Conservation (phyloP, 169 alveolate genomes). For the Babesia bigemina region DNA sequence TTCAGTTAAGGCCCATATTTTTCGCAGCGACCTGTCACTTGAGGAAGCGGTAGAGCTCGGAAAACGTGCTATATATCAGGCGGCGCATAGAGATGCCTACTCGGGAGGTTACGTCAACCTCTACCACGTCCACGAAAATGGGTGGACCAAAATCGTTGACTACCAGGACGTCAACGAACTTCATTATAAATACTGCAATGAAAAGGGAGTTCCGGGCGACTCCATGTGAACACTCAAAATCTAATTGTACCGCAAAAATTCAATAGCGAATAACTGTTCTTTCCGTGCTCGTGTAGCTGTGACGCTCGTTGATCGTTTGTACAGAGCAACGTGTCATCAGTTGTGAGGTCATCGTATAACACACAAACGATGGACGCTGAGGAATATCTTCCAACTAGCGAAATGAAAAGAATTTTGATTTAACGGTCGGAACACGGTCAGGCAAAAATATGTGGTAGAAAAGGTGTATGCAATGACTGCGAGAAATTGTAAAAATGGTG, state of each 20-base stretch:
- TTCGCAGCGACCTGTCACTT: conserved; percentile 85
- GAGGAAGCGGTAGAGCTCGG: conserved; percentile 98
- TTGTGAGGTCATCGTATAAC: too few relatives aligned
- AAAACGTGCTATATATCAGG: conserved; percentile 96
- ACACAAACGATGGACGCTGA: neutral
- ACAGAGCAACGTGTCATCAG: too few relatives aligned
- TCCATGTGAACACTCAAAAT: conserved; percentile 15
- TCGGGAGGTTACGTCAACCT: conserved; percentile 98
- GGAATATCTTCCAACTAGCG: neutral
- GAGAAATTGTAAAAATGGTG: too few relatives aligned
- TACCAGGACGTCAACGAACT: conserved; percentile 89
- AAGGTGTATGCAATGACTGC: too few relatives aligned
- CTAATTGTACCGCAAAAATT: neutral
- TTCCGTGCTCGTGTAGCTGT: neutral
- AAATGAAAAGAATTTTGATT: neutral
- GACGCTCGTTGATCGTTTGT: too few relatives aligned
- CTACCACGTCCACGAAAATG: conserved; percentile 92
- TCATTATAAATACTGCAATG: conserved; percentile 85
- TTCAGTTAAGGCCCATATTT: neutral
- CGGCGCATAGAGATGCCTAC: conserved; percentile 98
- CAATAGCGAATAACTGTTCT: neutral
- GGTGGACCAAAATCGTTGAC: conserved; percentile 91
- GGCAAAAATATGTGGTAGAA: neutral
- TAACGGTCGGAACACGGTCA: neutral
- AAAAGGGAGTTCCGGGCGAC: conserved; percentile 67